Evolutionary conservation across 257 asterid species (phyloP).

Genomic region (Solanum etuberosum): DNA sequence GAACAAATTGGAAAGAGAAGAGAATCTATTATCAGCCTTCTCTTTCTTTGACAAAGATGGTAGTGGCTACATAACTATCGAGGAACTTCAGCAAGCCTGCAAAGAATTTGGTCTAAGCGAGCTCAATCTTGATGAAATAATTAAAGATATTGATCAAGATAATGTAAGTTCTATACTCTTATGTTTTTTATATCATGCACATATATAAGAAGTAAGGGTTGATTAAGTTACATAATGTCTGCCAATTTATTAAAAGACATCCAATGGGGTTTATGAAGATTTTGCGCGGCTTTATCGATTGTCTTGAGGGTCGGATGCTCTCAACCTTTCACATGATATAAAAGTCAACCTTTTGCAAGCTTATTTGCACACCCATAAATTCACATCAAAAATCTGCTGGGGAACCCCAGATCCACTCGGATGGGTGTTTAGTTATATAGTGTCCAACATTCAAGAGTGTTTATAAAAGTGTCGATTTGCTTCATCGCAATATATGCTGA

Average conservation of each 20-base stretch:
- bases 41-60: conserved; percentile 86
- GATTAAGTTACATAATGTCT: not conserved
- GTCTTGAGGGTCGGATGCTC: not conserved
- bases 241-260: not conserved
- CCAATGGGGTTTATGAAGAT: not conserved
- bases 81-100: conserved; percentile 95
- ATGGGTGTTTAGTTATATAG: not conserved
- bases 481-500: not conserved
- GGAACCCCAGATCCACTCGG: not conserved
- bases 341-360: not conserved
- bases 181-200: not conserved
- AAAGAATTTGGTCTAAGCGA: conserved; percentile 80
- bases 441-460: not conserved
- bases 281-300: not conserved
- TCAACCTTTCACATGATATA: not conserved
- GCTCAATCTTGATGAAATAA: conserved; percentile 77
- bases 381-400: not conserved
- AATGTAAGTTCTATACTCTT: conserved; percentile 39
- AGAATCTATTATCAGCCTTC: conserved; percentile 75
- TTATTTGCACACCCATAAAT: not conserved
- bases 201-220: not conserved
- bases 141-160: conserved; percentile 83
- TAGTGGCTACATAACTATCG: conserved; percentile 90
- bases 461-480: not conserved
- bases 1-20: conserved; percentile 93